Conservation (phyloP, 2,329 filamentous ascomycete species). For the Ceratocystis papillata region DNA sequence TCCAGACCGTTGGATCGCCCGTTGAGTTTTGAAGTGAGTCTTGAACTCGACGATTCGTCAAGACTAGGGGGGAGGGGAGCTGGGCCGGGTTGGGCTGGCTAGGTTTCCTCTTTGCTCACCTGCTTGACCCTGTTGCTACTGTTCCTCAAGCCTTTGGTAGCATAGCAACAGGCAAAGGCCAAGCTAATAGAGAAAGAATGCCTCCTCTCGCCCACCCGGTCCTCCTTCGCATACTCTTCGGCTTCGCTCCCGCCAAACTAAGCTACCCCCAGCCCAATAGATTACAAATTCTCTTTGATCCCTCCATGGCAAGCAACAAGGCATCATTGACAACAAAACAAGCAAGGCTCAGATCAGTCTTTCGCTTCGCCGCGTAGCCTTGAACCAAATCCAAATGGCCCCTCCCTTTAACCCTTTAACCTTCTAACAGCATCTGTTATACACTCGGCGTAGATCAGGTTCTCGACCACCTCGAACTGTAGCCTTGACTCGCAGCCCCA, state of each 20-base stretch:
- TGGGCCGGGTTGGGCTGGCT: no score
- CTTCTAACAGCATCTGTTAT: not conserved
- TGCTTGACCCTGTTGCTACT: not conserved
- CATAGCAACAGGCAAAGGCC: no score
- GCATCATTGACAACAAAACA: not conserved
- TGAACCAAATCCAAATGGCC: no score
- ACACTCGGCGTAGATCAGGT: not conserved
- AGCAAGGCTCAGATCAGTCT: constrained; percentile 13
- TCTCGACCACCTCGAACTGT: not conserved
- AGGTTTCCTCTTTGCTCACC: no score
- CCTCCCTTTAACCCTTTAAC: not conserved
- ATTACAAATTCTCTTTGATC: constrained; percentile 2
- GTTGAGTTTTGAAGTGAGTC: no score
- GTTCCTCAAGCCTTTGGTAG: not conserved
- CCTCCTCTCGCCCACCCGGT: not conserved
- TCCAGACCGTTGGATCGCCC: constrained; percentile 3
- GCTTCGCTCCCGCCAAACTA: not conserved
- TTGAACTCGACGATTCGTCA: no score
- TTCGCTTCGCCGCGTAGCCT: constrained; percentile 4
- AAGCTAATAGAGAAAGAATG: no score
- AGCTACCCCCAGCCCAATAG: not conserved
- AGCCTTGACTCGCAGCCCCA: not conserved
- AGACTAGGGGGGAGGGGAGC: no score
- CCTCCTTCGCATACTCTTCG: not conserved
- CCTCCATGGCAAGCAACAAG: not conserved